Base-by-base conservation (phyloP, 495 filamentous ascomycete genomes). In the Aspergillus baeticus region DNA sequence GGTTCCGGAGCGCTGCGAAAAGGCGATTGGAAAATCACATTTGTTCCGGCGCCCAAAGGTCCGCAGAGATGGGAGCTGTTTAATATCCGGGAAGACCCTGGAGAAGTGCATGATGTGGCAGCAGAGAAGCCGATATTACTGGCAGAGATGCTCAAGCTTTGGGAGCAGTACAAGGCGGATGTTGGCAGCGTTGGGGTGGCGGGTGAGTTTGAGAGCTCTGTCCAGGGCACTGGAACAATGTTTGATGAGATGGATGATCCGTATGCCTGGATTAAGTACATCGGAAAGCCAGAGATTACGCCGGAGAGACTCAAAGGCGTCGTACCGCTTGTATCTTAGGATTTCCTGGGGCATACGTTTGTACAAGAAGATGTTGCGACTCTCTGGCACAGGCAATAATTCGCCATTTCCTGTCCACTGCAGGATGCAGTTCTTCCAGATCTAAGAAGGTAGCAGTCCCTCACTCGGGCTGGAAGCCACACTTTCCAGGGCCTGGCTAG, bases 241-340 rank as follows among this genome's bases (percentile, higher is more conserved):
- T 8, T 29, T 3, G 26, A 29, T 8, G 26, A 29, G 26, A 29
- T 29, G 26, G 26, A 29, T 8, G 26, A 29, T 29, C 26, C 86
- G 63, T 81, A 84, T 69, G 81, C 76, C 5, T 87, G 84, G 84
- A 87, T 87, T 72, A 82, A 86, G 74, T 87, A 82, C 26, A 29
- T 29, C 8, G 26, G 26, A 4, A 3, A 8, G 8, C 26, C 26
- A 8, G 26, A 29, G 26, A 29, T 29, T 29, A 29, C 26, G 26
- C 26, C 26, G 8, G 26, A 29, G 26, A 3, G 26, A 3, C 26
- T 29, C 26, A 29, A 29, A 8, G 8, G 26, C 26, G 26, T 29
- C 4, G 26, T 29, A 29, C 26, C 26, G 8, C 26, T 4, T 3
- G 26, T 29, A 29, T 3, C 26, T 8, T 29, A 29, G n/a, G n/a